These are phyloP conservation scores for Pestalotiopsis sp. DNA, from an alignment of 2,329 filamentous ascomycete genomes.

Conservation along the genomic window DNA sequence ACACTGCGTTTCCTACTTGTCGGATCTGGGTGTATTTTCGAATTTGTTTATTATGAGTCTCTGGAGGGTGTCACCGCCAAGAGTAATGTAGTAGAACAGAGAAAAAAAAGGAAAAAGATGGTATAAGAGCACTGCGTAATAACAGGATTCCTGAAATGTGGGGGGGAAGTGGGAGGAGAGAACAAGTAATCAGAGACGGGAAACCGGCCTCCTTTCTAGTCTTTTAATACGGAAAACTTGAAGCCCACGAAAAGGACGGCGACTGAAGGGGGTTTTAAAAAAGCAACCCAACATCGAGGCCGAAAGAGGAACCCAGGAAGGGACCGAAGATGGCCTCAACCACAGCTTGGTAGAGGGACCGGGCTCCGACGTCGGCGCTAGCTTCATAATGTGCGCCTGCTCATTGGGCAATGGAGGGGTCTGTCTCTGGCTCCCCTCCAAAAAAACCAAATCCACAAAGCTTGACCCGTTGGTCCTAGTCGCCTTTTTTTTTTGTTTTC, in stretches of 20 bases:
- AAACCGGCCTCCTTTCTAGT: neutral
- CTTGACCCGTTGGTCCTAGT: slow-evolving; percentile 5
- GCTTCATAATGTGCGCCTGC: slow-evolving; percentile 1
- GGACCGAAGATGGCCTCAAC: neutral
- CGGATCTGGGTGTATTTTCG: neutral
- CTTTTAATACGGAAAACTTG: neutral
- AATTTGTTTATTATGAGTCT: neutral
- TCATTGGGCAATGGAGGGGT: slow-evolving; percentile 7
- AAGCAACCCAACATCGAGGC: neutral
- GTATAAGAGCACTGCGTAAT: neutral
- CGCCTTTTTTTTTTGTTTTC: neutral
- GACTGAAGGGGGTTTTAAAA: neutral
- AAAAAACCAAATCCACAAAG: neutral
- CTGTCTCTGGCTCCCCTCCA: neutral
- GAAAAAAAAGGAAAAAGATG: neutral
- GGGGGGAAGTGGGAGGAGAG: neutral
- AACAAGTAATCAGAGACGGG: neutral
- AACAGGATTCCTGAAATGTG: neutral
- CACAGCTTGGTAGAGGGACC: neutral
- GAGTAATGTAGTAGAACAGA: neutral
- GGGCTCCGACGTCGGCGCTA: slow-evolving; percentile 1
- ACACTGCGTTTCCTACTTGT: neutral
- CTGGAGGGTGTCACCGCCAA: neutral
- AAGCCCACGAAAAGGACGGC: neutral
- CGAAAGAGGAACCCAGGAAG: slow-evolving; percentile 7